Base-by-base conservation (phyloP, 139 green algal genomes). In the Trebouxia sp. region DNA sequence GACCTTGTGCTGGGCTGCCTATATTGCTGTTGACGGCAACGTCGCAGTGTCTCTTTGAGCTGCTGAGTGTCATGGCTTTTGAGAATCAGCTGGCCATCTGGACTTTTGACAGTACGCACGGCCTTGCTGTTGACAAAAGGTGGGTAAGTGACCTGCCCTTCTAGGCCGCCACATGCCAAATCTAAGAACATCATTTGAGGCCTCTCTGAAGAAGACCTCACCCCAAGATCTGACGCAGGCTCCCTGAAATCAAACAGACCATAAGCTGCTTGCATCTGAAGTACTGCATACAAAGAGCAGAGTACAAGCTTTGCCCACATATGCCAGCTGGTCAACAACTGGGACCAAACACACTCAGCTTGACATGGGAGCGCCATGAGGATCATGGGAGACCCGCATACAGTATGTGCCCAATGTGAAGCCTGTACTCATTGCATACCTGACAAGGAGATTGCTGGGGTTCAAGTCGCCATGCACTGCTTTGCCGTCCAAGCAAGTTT, bases 391-490 rank as follows among this genome's bases (percentile, higher is more conserved):
- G 35, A 65, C 3, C 53, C 22, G 30, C 58, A 43, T 69, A 37
- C 58, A 69, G 41, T 28, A 70, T 9, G 42, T 43, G 62, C 62
- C 62, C 12, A 67, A 67, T 1, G 6, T 41, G 56, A 20, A 67
- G 56, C 28, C 56, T 67, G 3, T 67, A 41, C 56, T 22, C 6
- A 15, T 67, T 67, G 56, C 56, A 67, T 67, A 76, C 37, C 66
- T 76, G 38, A 76, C 38, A 76, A 76, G 39, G 7, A 76, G 38
- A 50, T 51, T 76, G 66, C 38, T 30, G 39, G 66, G 66, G 50
- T 50, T 47, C 66, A 76, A 50, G 66, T 76, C 66, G 35, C 66
- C 66, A 50, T 76, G 66, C 5, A 76, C 66, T 51, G 66, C 66
- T 50, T 76, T 50, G 12, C 39, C 39, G 35, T 76, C 66, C 38